A percentile compares a stretch with the other conserved stretches of the same genome.
Conservation (phyloP, 257 asterid species). For the Solanum virginianum region DNA sequence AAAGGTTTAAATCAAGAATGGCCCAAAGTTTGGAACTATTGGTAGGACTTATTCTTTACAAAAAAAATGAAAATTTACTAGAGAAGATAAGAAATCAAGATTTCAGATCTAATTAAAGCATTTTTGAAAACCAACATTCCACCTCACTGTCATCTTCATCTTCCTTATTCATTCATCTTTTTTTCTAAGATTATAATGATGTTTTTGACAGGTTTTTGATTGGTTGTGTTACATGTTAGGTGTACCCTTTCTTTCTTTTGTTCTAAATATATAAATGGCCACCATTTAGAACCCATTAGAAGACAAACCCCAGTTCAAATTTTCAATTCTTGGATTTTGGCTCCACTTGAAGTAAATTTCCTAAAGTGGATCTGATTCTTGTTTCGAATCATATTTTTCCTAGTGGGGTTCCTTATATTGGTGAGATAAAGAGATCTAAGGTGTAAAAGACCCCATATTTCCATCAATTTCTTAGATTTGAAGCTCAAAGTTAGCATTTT, state of each 20-base stretch:
- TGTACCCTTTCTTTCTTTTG: not conserved
- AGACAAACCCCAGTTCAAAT: not conserved
- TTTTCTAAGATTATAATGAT: not conserved
- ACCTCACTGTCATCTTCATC: constrained; percentile 23
- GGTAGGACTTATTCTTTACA: constrained; percentile 8
- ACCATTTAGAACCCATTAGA: not conserved
- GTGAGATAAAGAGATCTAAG: constrained; percentile 21
- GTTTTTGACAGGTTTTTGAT: not conserved
- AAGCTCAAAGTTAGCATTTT: constrained; percentile 1
- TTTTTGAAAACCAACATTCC: constrained; percentile 42
- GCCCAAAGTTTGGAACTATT: constrained; percentile 8
- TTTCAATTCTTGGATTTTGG: constrained; percentile 18
- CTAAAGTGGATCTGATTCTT: constrained; percentile 40
- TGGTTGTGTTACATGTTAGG: constrained; percentile 8
- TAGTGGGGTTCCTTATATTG: constrained; percentile 6
- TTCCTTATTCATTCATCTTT: not conserved
- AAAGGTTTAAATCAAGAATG: constrained; percentile 16
- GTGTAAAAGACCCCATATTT: constrained; percentile 6
- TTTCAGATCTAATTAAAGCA: constrained; percentile 26
- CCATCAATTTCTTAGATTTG: not conserved
- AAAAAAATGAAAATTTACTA: not conserved
- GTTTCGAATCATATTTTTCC: constrained; percentile 21
- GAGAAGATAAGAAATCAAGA: constrained; percentile 13
- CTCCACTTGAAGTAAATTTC: constrained; percentile 21
- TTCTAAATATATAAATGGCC: not conserved